A percentile compares a stretch with the other conserved stretches of the same genome.
phyloP scores from a whole-genome alignment of 441 rosid genomes.

The Adansonia gregorii region DNA sequence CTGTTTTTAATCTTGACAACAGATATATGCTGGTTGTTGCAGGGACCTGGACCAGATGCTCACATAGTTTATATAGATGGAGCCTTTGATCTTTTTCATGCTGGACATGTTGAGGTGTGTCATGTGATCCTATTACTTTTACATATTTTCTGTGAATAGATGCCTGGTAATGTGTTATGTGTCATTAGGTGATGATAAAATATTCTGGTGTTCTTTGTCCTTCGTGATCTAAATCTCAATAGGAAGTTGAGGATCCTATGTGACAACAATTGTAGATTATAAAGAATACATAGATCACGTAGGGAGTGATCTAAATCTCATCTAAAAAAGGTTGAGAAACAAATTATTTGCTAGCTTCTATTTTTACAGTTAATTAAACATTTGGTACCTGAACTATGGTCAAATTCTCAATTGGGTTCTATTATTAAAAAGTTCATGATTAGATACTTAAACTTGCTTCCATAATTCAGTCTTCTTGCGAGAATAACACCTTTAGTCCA shows the following conservation, averaged over 20 bases:
- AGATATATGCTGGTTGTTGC: conserved; percentile 22
- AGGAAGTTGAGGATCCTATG: not conserved
- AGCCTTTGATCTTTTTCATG: conserved; percentile 75
- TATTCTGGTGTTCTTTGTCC: not conserved
- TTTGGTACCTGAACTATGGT: not conserved
- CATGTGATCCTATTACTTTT: not conserved
- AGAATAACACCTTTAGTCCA: not conserved
- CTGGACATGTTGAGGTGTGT: conserved; percentile 72
- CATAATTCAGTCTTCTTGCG: not conserved
- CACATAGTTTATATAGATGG: conserved; percentile 68
- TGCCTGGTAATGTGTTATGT: not conserved
- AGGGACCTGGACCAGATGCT: conserved; percentile 62
- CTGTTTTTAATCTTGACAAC: not conserved
- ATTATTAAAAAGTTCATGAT: not conserved
- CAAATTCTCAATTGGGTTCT: not conserved
- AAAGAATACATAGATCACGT: not conserved
- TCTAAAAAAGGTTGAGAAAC: not conserved
- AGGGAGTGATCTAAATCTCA: not conserved
- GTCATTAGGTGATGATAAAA: not conserved
- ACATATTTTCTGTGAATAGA: conserved; percentile 1
- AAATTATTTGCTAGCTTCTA: not conserved
- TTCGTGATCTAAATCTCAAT: not conserved
- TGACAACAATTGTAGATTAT: not conserved
- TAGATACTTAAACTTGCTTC: not conserved
- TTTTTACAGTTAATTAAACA: not conserved